Conservation (phyloP, 176 grass and related monocot species). For the Aegilops speltoides region DNA sequence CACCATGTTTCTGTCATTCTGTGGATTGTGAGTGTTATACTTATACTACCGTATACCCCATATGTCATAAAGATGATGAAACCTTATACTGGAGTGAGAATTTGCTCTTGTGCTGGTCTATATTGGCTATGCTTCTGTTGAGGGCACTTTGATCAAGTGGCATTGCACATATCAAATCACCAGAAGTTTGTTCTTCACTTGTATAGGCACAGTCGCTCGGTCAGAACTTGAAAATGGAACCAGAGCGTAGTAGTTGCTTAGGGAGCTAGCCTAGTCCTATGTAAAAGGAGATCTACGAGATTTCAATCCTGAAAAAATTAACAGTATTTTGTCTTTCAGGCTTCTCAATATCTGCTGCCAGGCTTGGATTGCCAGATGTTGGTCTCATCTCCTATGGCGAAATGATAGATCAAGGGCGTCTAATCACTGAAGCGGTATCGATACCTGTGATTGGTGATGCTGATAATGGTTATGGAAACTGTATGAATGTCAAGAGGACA, state of each 20-base stretch:
- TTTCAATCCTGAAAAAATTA: not conserved
- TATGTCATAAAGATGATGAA: not conserved
- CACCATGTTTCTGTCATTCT: not conserved
- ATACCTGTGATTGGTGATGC: slow-evolving; percentile 94
- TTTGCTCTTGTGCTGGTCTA: not conserved
- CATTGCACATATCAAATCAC: not conserved
- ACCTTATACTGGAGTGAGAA: not conserved
- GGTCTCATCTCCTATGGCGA: slow-evolving; percentile 96
- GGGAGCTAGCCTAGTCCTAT: not conserved
- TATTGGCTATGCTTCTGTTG: not conserved
- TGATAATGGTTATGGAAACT: slow-evolving; percentile 94
- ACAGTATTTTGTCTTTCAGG: slow-evolving; percentile 30
- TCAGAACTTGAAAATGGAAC: not conserved
- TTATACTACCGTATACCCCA: not conserved
- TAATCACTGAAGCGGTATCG: slow-evolving; percentile 79
- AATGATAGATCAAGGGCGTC: slow-evolving; percentile 82
- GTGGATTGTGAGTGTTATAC: not conserved
- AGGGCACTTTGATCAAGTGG: not conserved
- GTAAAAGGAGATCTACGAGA: not conserved
- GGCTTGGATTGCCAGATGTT: slow-evolving; percentile 88
- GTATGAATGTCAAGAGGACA: slow-evolving; percentile 91
- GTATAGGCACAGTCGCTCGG: not conserved
- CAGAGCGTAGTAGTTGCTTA: not conserved
- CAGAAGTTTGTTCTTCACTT: not conserved
- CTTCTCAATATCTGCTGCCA: slow-evolving; percentile 90